Evolutionary conservation across 1,139 yeast species (phyloP), one percentile per base, ranked within the genome.

Genomic region (Blastobotrys persicus): DNA sequence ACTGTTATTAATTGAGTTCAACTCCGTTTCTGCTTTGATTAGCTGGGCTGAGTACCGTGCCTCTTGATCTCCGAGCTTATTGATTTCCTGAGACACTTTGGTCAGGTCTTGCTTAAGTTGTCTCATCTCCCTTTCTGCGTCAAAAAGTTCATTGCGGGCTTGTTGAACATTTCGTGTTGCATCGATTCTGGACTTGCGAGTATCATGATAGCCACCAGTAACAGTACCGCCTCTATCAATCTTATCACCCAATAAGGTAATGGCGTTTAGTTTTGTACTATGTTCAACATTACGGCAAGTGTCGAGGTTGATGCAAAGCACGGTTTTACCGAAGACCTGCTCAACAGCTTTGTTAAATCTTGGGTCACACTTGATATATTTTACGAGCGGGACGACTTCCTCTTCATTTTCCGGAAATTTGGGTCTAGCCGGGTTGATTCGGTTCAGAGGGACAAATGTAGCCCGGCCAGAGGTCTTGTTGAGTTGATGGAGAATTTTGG

Each of bases 241-340:
- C 57, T 88, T 75, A 64, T 92, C 98, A 56, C 98, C 98, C 66
- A 88, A 95, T 31, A 92, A 71, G 0, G 98, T 92, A 28, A 92
- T 85, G 1, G 96, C 88, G 57, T 79, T 83, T 33, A 91, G 70
- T 38, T 80, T 79, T 61, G 74, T 80, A 5, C 72, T 69, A 49
- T 79, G 79, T 0, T 96, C 83, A 31, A 87, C 70, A 56, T 82
- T 85, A 2, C 83, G 74, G 1, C 96, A 96, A 34, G 76, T 73
- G 47, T 77, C 82, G 46, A 91, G 69, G 52, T 84, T 83, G 54
- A 80, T 77, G 48, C 92, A 85, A 1, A 92, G 92, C 44, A 91
- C 78, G 1, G 94, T 81, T 58, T 76, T 81, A 9, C 94, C 94
- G 70, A 89, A 91, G 0, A 89, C 81, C 57, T 88, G 96, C 54